Base-by-base conservation (phyloP, 2,329 filamentous ascomycete genomes). In the Aspergillus sp. region DNA sequence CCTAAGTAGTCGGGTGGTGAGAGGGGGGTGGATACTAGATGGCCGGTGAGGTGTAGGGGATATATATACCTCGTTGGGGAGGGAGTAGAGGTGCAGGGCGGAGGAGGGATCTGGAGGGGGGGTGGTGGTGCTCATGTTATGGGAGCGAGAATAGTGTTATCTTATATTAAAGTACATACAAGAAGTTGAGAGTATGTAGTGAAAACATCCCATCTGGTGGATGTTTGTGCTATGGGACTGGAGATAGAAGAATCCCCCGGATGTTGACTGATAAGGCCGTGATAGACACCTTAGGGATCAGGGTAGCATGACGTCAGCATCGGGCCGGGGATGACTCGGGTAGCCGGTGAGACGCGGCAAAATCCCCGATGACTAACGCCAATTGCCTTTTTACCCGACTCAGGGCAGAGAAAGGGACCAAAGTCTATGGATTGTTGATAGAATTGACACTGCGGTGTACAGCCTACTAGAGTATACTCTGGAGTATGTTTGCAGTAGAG, bases 51-150 rank as follows among this genome's bases (percentile, higher is more conserved):
- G 16, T 42, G 1, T 6, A 7, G 5, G 22, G 18, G 36, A 18
- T 31, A 24, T 47, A 32, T 16, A 42, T 69, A 75, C 73, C 67
- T 76, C 74, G 55, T 75, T 76, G 14, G 74, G 74, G 6, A 76
- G 68, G 49, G 67, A 70, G 62, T 67, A 66, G 42, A 72, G 55
- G 39, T 63, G 59, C 9, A 60, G 62, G n/a, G 42, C 36, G 16
- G 60, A 42, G 49, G 54, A 47, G 36, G 55, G 32, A 32, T 60
- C 31, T 42, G 36, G 36, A 16, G 36, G 16, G 16, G 36, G 16
- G 16, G 36, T 16, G 36, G 14, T 42, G 36, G 36, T 42, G 36
- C 12, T 42, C 36, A 42, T 42, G n/a, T 7, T 42, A 42, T 7
- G 14, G 36, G 6, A 1, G 4, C 6, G 7, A 47, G 22, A 4